Conservation (phyloP, 768 basidiomycete genomes). For the Lactifluus pinguis region DNA sequence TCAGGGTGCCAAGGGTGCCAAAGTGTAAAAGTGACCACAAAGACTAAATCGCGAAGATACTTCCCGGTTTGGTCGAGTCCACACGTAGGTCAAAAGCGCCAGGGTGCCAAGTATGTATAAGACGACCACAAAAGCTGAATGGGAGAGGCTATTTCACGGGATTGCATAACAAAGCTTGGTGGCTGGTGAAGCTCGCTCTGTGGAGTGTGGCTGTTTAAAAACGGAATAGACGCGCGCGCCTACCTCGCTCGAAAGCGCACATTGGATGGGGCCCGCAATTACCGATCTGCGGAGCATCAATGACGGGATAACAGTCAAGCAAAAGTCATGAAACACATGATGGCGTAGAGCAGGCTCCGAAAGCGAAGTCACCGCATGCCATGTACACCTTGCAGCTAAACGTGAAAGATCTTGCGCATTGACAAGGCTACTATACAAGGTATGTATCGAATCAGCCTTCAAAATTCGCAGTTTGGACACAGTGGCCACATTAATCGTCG, state of each 20-base stretch:
- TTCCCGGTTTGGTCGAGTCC: too few species aligned
- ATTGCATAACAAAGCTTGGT: neutral
- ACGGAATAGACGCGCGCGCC: neutral
- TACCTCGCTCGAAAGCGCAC: neutral
- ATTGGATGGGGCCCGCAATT: neutral
- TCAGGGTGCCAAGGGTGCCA: neutral
- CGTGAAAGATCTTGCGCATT: neutral
- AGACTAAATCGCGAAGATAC: too few species aligned
- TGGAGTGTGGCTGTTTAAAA: conserved; percentile 1
- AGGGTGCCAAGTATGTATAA: neutral
- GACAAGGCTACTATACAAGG: neutral
- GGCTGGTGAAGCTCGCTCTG: neutral
- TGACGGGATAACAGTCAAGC: neutral
- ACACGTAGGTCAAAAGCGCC: neutral
- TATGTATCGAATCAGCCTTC: neutral
- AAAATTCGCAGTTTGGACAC: neutral
- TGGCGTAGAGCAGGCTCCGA: neutral
- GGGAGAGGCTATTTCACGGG: neutral
- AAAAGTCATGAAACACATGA: neutral
- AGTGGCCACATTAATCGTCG: conserved; percentile 43
- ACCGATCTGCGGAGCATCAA: neutral
- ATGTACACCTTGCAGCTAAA: neutral
- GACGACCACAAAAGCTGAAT: neutral
- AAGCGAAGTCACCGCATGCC: neutral
- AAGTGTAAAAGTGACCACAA: too few species aligned